Evolutionary conservation across 2,329 filamentous ascomycete genomes (phyloP).

Genomic region (Cladosporium sp.): DNA sequence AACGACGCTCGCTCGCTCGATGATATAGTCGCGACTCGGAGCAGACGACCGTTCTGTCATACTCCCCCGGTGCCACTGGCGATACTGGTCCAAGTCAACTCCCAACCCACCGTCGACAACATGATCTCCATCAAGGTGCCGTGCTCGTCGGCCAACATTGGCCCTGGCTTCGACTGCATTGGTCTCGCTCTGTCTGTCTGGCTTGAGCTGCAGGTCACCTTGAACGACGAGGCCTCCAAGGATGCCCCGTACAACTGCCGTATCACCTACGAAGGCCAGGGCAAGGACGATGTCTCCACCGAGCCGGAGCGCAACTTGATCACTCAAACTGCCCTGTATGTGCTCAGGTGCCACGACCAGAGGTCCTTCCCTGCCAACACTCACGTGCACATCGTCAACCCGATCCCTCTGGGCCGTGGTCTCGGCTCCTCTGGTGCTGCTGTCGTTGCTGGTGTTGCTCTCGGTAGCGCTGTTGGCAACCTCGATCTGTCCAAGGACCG

Average conservation of each 20-base stretch:
- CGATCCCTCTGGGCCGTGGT: slow-evolving; percentile 88
- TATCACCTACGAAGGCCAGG: slow-evolving; percentile 86
- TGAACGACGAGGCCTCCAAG: slow-evolving; percentile 62
- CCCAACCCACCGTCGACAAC: slow-evolving; percentile 3
- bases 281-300: slow-evolving; percentile 76
- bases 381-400: slow-evolving; percentile 92
- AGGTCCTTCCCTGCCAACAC: slow-evolving; percentile 82
- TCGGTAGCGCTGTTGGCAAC: slow-evolving; percentile 85
- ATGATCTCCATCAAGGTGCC: slow-evolving; percentile 58
- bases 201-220: slow-evolving; percentile 82
- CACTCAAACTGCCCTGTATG: slow-evolving; percentile 90
- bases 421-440: slow-evolving; percentile 95
- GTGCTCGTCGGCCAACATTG: slow-evolving; percentile 96
- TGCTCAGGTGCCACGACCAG: slow-evolving; percentile 87
- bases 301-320: slow-evolving; percentile 88
- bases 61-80: slow-evolving; percentile 5
- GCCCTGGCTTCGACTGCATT: slow-evolving; percentile 96
- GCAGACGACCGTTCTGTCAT: slow-evolving; percentile 19
- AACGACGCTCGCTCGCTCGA: not conserved
- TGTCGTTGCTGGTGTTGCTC: slow-evolving; percentile 90
- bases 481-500: slow-evolving; percentile 76
- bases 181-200: slow-evolving; percentile 92
- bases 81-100: not conserved
- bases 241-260: slow-evolving; percentile 75
- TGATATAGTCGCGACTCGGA: slow-evolving; percentile 15